Evolutionary conservation across 2,329 filamentous ascomycete genomes (phyloP).

Genomic region (Claviceps purpurea): DNA sequence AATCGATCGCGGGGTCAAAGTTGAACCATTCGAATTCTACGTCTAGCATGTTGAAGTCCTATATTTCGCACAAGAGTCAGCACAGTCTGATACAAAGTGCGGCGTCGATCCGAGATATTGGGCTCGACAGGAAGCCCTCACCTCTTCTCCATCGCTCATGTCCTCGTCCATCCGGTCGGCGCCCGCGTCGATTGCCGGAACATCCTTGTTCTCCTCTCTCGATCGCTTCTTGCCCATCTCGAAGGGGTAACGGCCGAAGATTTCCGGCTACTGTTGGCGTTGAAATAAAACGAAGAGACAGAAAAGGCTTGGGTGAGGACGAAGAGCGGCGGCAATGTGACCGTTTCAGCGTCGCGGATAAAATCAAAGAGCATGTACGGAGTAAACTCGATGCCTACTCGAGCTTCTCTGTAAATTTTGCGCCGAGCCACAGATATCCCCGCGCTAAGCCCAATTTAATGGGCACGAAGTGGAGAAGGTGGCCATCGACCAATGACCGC

Average conservation of each 20-base stretch:
- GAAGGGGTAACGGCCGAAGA: background rate
- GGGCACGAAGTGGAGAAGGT: too few species aligned
- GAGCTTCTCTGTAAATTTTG: too few species aligned
- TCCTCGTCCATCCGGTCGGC: slow-evolving; percentile 37
- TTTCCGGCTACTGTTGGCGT: background rate
- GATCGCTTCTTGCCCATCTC: slow-evolving; percentile 38
- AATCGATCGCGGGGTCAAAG: slow-evolving; percentile 77
- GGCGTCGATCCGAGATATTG: too few species aligned
- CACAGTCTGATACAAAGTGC: too few species aligned
- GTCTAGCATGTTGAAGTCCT: slow-evolving; percentile 86
- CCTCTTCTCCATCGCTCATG: slow-evolving; percentile 42
- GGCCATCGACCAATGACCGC: background rate
- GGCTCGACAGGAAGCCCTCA: slow-evolving; percentile 12
- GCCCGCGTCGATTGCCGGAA: slow-evolving; percentile 25
- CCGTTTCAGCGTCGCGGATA: too few species aligned
- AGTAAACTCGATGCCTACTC: too few species aligned
- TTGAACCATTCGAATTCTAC: slow-evolving; percentile 99
- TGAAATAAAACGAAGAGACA: background rate
- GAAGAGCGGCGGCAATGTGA: background rate
- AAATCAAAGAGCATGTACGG: too few species aligned
- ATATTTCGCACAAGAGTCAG: background rate
- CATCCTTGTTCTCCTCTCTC: slow-evolving; percentile 33
- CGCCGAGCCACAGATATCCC: too few species aligned
- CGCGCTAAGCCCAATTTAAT: too few species aligned
- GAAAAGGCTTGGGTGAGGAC: background rate